These are phyloP conservation scores for Cytospora piceicola DNA, from an alignment of 2,329 filamentous ascomycete species.

Conservation along the genomic window DNA sequence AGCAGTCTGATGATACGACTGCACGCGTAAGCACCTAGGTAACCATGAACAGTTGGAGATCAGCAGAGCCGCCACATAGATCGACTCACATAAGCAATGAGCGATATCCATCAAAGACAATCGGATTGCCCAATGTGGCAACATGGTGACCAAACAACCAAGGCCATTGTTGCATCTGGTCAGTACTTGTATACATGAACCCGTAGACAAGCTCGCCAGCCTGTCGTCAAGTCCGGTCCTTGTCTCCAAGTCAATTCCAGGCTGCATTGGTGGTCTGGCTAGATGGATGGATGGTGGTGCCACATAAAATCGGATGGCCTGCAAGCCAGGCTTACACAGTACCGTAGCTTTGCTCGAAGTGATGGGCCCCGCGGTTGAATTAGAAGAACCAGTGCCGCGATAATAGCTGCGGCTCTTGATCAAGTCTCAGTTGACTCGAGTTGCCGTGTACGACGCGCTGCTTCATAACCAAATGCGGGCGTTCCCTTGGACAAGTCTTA, in stretches of 20 bases:
- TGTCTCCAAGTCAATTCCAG: background rate
- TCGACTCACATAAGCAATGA: conserved; percentile 2
- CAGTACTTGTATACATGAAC: background rate
- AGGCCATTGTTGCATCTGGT: background rate
- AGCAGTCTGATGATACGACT: background rate
- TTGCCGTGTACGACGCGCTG: background rate
- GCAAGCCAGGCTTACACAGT: background rate
- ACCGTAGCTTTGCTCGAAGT: background rate
- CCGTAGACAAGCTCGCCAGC: background rate
- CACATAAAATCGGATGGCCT: background rate
- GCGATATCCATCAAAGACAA: conserved; percentile 10
- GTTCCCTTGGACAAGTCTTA: background rate
- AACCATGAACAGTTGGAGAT: background rate
- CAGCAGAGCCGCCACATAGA: conserved; percentile 17
- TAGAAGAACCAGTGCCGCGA: background rate
- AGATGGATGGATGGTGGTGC: conserved; percentile 1
- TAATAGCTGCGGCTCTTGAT: background rate
- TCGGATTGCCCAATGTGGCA: conserved; percentile 28
- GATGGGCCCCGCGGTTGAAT: background rate
- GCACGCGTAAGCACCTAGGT: background rate
- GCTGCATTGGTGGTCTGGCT: background rate
- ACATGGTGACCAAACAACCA: background rate
- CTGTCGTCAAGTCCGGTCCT: conserved; percentile 6
- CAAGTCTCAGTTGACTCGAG: background rate
- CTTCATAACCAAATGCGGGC: background rate